These are phyloP conservation scores for Fagopyrum esculentum DNA, from an alignment of 148 eudicot species.

Conservation along the genomic window DNA sequence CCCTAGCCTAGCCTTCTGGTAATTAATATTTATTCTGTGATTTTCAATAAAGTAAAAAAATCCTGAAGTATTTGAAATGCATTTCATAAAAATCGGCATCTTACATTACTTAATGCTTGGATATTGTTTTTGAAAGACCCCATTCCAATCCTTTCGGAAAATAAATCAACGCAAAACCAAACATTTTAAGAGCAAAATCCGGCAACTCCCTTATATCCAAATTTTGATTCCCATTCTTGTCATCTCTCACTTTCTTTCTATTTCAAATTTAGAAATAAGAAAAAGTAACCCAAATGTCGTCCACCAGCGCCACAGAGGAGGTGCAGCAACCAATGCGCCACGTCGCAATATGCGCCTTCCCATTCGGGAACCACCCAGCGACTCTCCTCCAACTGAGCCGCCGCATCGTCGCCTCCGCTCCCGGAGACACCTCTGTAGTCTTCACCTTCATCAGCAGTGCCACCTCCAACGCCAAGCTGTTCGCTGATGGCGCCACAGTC, in stretches of 20 bases:
- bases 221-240: background rate
- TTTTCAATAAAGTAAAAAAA: too few relatives aligned
- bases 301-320: background rate
- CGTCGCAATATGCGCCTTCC: conserved; percentile 24
- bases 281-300: background rate
- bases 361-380: conserved; percentile 23
- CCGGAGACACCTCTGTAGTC: conserved; percentile 7
- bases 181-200: background rate
- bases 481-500: background rate
- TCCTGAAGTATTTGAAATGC: background rate
- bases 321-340: conserved; percentile 10
- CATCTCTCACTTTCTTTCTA: background rate
- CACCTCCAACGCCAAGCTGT: conserved; percentile 19
- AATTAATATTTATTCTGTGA: too few relatives aligned
- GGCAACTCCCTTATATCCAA: background rate
- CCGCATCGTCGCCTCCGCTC: conserved; percentile 10
- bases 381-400: conserved; percentile 21
- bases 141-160: background rate
- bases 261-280: background rate
- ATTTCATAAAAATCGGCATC: background rate
- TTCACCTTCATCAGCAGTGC: conserved; percentile 25
- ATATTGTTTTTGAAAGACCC: background rate
- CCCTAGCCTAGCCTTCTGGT: too few relatives aligned
- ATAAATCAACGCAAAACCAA: background rate
- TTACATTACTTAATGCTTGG: background rate